Base-by-base conservation (phyloP, 306 rosid species). In the Castanopsis chinensis region DNA sequence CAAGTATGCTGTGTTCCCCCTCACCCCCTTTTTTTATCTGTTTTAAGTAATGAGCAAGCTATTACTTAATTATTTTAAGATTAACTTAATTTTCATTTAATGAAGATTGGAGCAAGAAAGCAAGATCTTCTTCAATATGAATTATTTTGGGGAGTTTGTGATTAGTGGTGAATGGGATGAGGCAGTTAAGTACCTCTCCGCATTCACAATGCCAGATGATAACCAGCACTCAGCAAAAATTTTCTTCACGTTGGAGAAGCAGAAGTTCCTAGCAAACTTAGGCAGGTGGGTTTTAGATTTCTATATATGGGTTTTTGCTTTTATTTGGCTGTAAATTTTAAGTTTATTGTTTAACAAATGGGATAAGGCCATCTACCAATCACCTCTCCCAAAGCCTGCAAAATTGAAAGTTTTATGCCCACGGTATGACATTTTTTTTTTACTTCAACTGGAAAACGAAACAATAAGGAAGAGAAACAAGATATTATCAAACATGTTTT, bases 41-140 rank as follows among this genome's bases (percentile, higher is more conserved):
- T 49, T 49, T 49, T 49, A 15, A 49, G 17, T 10, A 49, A 45
- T 10, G 53, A 12, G 53, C 18, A 23, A 20, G 55, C n/a, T 61
- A 11, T 61, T 76, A 9, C 53, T 65, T 27, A 28, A 37, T 76
- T 60, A 43, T 23, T n/a, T 76, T 45, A 14, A 6, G 49, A 41
- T 45, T 61, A 15, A 64, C 12, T 21, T 61, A 11, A 67, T 19
- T 52, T 10, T 27, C 69, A 61, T 53, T 49, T 77, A 54, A 30
- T 68, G 54, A 67, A 77, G 80, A 33, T 53, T 77, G 74, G 80
- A 77, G 80, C 80, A 77, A 67, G 80, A 77, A 53, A 67, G 74
- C 30, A 67, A 67, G 74, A 53, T 77, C 4, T 53, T 77, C 35
- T 77, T 77, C 74, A 33, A 77, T 77, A 21, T 77, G 32, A 30